phyloP scores from a whole-genome alignment of 139 green algal species.

The Parachlorella kessleri region DNA sequence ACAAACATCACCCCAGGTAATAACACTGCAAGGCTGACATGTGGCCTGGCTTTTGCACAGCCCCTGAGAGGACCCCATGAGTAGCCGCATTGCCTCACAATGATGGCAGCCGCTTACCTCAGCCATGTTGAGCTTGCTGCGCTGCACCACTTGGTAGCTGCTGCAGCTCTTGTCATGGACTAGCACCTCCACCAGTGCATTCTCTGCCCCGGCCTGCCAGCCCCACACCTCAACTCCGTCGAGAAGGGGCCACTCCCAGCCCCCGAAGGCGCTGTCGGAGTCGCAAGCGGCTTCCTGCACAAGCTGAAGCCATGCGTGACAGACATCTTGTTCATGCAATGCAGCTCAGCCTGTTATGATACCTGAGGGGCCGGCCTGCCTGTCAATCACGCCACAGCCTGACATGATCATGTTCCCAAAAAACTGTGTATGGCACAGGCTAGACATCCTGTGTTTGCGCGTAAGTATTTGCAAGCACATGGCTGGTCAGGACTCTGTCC shows the following conservation, averaged over 20 bases:
- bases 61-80: neutral
- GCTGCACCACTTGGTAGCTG: neutral
- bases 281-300: neutral
- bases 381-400: too few relatives aligned
- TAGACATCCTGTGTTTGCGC: too few relatives aligned
- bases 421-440: too few relatives aligned
- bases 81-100: neutral
- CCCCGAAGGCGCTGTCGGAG: neutral
- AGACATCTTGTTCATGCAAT: too few relatives aligned
- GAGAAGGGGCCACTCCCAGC: constrained; percentile 15
- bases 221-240: constrained; percentile 5
- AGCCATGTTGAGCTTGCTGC: neutral
- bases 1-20: neutral
- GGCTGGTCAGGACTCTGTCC: too few relatives aligned
- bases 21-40: neutral
- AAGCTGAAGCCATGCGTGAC: too few relatives aligned
- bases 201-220: neutral
- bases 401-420: too few relatives aligned
- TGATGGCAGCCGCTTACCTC: neutral
- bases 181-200: neutral
- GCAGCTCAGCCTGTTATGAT: too few relatives aligned
- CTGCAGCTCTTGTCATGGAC: neutral
- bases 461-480: too few relatives aligned
- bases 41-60: neutral
- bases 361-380: too few relatives aligned